These are phyloP conservation scores for Apodospora peruviana DNA, from an alignment of 495 filamentous ascomycete genomes.

Conservation along the genomic window DNA sequence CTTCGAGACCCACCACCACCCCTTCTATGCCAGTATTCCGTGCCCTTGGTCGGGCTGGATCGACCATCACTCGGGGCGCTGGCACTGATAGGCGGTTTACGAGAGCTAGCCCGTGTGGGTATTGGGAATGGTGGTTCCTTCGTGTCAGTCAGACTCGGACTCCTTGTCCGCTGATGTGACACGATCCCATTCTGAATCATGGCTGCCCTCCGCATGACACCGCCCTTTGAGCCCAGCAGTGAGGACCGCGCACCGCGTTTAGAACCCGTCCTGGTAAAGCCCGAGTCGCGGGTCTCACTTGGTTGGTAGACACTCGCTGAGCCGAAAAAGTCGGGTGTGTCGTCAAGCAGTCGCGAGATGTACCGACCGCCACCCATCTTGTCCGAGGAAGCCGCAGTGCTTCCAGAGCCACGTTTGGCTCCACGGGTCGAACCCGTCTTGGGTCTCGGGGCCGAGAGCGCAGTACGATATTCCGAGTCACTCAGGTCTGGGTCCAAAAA, in stretches of 20 bases:
- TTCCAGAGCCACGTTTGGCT: constrained; percentile 31
- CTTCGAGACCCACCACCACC: constrained; percentile 27
- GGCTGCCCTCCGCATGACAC: constrained; percentile 52
- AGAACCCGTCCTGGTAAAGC: constrained; percentile 22
- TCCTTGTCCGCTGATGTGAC: constrained; percentile 66
- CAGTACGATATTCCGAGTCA: constrained; percentile 59
- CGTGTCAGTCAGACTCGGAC: constrained; percentile 65
- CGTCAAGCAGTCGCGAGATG: constrained; percentile 18
- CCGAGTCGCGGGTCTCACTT: constrained; percentile 25
- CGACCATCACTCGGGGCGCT: constrained; percentile 68
- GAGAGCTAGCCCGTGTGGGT: constrained; percentile 80
- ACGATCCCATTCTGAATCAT: constrained; percentile 73
- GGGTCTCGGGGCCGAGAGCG: constrained; percentile 56
- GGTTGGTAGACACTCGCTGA: constrained; percentile 14
- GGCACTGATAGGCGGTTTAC: constrained; percentile 61
- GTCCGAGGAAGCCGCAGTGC: constrained; percentile 28
- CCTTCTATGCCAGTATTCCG: constrained; percentile 34
- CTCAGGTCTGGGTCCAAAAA: constrained; percentile 56
- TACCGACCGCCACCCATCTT: constrained; percentile 16
- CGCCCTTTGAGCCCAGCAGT: constrained; percentile 29
- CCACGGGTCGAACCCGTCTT: constrained; percentile 23
- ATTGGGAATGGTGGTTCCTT: constrained; percentile 81
- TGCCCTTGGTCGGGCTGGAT: constrained; percentile 64
- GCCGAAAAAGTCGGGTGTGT: constrained; percentile 22
- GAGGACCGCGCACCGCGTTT: constrained; percentile 27